phyloP scores from a whole-genome alignment of 2,329 filamentous ascomycete species.

The Emericellopsis atlantica region DNA sequence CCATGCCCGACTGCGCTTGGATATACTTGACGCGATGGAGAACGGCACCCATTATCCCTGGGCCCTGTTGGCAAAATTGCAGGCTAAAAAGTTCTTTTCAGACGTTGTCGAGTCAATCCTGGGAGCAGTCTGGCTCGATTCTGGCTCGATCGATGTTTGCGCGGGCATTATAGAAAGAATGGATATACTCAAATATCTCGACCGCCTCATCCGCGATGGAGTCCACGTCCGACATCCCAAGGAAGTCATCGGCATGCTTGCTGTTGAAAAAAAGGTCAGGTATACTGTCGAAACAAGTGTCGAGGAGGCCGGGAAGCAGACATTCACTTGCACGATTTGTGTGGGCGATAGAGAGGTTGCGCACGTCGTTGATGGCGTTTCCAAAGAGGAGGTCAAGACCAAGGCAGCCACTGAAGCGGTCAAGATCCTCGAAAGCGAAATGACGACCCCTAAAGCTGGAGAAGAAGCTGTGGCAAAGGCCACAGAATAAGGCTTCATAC shows the following conservation, averaged over 20 bases:
- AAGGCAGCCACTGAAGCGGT: conserved; percentile 42
- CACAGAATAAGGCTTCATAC: too few relatives aligned
- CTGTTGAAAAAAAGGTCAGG: conserved; percentile 34
- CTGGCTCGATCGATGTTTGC: conserved; percentile 48
- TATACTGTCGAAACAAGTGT: conserved; percentile 31
- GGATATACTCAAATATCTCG: conserved; percentile 52
- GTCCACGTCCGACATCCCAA: conserved; percentile 54
- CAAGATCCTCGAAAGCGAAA: conserved; percentile 10
- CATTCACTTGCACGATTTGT: conserved; percentile 31
- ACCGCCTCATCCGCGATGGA: conserved; percentile 42
- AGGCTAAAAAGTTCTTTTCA: conserved; percentile 65
- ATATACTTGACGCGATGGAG: conserved; percentile 37
- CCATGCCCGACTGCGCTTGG: conserved; percentile 32
- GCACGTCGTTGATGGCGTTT: conserved; percentile 30
- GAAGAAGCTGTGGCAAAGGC: too few relatives aligned
- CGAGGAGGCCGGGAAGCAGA: conserved; percentile 8
- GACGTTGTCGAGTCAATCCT: conserved; percentile 74
- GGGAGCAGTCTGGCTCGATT: conserved; percentile 77
- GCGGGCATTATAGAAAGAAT: conserved; percentile 45
- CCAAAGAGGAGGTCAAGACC: conserved; percentile 37
- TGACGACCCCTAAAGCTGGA: too few relatives aligned
- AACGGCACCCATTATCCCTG: conserved; percentile 56
- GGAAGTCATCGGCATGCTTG: conserved; percentile 51
- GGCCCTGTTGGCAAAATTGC: conserved; percentile 53
- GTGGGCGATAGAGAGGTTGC: conserved; percentile 34